phyloP scores from a whole-genome alignment of 208 protist species.

The Leishmania guyanensis region DNA sequence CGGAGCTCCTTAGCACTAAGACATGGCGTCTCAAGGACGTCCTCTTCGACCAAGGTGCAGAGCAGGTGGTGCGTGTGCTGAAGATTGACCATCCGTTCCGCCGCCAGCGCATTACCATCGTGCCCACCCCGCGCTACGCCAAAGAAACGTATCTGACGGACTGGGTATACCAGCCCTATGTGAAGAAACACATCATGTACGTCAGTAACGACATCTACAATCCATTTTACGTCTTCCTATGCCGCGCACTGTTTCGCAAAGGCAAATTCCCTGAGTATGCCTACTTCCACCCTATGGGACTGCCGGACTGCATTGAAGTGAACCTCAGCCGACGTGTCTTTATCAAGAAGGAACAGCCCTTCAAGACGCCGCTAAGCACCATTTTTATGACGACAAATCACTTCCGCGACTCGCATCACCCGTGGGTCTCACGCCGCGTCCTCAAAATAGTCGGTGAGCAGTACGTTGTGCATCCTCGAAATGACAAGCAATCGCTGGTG shows the following conservation, averaged over 20 bases:
- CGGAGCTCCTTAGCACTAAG: conserved; percentile 58
- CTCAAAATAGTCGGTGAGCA: conserved; percentile 74
- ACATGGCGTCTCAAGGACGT: conserved; percentile 80
- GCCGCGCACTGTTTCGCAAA: conserved; percentile 56
- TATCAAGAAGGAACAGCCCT: conserved; percentile 75
- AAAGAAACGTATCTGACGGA: conserved; percentile 75
- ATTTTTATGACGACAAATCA: conserved; percentile 67
- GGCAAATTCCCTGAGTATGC: conserved; percentile 69
- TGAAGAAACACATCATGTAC: conserved; percentile 85
- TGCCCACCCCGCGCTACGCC: conserved; percentile 71
- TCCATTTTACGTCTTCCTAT: conserved; percentile 79
- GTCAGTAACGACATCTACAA: conserved; percentile 89
- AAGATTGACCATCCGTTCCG: conserved; percentile 82
- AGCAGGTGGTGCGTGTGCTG: conserved; percentile 72
- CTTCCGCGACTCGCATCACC: conserved; percentile 66
- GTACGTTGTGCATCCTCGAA: conserved; percentile 77
- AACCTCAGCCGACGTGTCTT: conserved; percentile 76
- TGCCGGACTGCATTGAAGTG: conserved; percentile 82
- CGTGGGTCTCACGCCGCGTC: conserved; percentile 62
- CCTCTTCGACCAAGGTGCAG: conserved; percentile 49
- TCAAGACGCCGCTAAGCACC: conserved; percentile 68
- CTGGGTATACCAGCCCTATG: conserved; percentile 90
- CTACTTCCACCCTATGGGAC: conserved; percentile 86
- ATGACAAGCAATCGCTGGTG: conserved; percentile 77
- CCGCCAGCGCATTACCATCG: conserved; percentile 74